phyloP scores from a whole-genome alignment of 2,329 filamentous ascomycete genomes.

The Penicillium sp. region DNA sequence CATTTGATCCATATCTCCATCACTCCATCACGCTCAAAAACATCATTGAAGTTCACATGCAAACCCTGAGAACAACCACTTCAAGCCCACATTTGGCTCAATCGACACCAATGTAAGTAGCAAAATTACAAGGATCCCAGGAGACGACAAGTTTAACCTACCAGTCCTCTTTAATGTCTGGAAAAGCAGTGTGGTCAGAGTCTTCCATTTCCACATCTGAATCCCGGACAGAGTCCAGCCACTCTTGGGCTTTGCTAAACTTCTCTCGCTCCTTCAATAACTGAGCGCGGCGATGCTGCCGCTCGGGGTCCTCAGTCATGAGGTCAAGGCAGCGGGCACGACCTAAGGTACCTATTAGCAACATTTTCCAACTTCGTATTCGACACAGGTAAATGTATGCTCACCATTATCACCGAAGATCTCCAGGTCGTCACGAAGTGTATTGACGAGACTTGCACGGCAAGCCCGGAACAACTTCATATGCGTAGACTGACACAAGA shows the following conservation, averaged over 20 bases:
- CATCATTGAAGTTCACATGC: not conserved
- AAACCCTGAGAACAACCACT: too few species aligned
- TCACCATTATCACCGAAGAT: conserved; percentile 28
- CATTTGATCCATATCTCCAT: not conserved
- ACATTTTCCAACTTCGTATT: not conserved
- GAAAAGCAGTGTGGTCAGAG: not conserved
- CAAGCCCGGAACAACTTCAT: conserved; percentile 32
- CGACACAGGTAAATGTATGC: not conserved
- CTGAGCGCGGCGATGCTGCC: conserved; percentile 25
- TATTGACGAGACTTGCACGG: conserved; percentile 24
- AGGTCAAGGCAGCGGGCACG: conserved; percentile 29
- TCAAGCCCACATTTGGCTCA: not conserved
- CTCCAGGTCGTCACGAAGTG: conserved; percentile 25
- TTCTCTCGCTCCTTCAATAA: conserved; percentile 29
- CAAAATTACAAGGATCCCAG: too few species aligned
- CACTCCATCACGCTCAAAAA: not conserved
- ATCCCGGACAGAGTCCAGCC: conserved; percentile 17
- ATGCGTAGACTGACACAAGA: conserved; percentile 32
- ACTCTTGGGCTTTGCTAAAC: conserved; percentile 28
- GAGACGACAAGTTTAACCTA: not conserved
- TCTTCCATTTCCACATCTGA: conserved; percentile 1
- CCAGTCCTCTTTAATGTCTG: not conserved
- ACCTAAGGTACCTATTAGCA: conserved; percentile 17
- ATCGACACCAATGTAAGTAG: not conserved
- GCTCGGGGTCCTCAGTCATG: conserved; percentile 33